phyloP scores from a whole-genome alignment of 257 asterid genomes.

The Scutellaria galericulata region DNA sequence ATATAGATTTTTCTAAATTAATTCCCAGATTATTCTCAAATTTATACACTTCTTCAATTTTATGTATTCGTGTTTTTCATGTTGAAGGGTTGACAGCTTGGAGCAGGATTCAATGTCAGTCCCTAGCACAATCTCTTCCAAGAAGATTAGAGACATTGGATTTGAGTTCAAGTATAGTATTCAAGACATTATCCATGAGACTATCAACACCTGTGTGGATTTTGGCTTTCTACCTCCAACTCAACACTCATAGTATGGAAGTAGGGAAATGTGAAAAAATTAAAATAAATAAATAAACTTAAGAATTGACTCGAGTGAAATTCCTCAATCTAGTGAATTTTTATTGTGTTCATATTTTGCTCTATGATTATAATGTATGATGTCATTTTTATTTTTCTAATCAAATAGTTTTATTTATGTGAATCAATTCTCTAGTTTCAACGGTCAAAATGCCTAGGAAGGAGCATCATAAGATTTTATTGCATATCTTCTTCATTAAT shows the following conservation, averaged over 20 bases:
- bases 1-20: background rate
- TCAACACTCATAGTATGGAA: background rate
- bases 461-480: no score
- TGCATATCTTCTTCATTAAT: no score
- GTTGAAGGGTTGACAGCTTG: conserved; percentile 41
- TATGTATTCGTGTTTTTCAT: background rate
- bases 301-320: background rate
- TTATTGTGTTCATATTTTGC: no score
- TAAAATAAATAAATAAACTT: no score
- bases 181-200: conserved; percentile 56
- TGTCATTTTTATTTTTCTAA: no score
- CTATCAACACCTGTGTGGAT: conserved; percentile 50
- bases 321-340: background rate
- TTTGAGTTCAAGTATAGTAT: conserved; percentile 60
- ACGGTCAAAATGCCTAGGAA: no score
- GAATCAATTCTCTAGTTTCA: no score
- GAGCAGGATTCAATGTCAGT: conserved; percentile 34
- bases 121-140: conserved; percentile 68
- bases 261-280: background rate
- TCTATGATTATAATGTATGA: no score
- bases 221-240: conserved; percentile 49
- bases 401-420: no score
- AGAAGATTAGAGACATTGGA: conserved; percentile 71
- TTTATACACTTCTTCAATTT: background rate
- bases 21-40: background rate